Evolutionary conservation across 2,329 filamentous ascomycete genomes (phyloP), one percentile per base, ranked within the genome.

Genomic region (Elsinoe australis): DNA sequence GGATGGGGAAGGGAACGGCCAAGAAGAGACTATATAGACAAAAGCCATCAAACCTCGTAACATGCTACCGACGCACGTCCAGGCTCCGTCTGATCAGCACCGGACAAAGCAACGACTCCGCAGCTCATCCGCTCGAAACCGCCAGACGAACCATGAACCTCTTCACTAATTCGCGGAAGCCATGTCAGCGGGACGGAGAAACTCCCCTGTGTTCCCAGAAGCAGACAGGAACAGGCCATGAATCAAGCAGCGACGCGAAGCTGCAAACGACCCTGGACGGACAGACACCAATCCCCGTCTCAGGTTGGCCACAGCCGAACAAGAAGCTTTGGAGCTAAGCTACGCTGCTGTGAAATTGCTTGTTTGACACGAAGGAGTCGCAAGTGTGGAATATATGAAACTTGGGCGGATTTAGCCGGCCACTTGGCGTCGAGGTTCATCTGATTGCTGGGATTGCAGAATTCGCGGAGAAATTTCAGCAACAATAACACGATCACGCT

Each of bases 371-470:
- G 36, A 22, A 41, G 36, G 36, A 21, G 14, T 24, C 15, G n/a
- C 36, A n/a, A 26, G 10, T 5, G 21, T 41, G 36, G 28, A 41
- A 41, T 26, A 18, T 6, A 28, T 15, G 36, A 22, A 26, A 41
- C 36, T 26, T 41, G 19, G 29, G 36, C 36, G 36, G 36, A 41
- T 41, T 41, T n/a, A n/a, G n/a, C n/a, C n/a, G n/a, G n/a, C n/a
- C n/a, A n/a, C n/a, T n/a, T n/a, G n/a, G n/a, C n/a, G n/a, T n/a
- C n/a, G n/a, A n/a, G n/a, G n/a, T n/a, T n/a, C n/a, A n/a, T n/a
- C n/a, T n/a, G n/a, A n/a, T n/a, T n/a, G n/a, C n/a, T n/a, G n/a
- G n/a, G n/a, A n/a, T n/a, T n/a, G n/a, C n/a, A n/a, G n/a, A n/a
- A n/a, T n/a, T n/a, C n/a, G n/a, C n/a, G n/a, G n/a, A n/a, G n/a